A percentile compares a stretch with the other conserved stretches of the same genome.
phyloP scores from a whole-genome alignment of 1,284 basidiomycete species.

The Ceratobasidium papillatum region DNA sequence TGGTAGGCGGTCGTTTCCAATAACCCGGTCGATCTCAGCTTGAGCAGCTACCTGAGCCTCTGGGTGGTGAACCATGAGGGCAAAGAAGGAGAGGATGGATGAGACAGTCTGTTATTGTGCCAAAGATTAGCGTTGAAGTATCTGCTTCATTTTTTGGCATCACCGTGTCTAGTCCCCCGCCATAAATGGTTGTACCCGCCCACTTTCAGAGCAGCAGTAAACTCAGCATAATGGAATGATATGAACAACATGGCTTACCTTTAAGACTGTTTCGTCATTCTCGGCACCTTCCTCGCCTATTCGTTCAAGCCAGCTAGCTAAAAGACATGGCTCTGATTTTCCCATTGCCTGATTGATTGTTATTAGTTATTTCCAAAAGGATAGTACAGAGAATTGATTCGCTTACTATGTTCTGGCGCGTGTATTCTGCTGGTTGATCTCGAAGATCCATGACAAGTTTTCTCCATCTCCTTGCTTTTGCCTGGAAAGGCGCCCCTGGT shows the following conservation, averaged over 20 bases:
- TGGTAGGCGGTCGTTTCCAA: slow-evolving; percentile 32
- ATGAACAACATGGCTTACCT: not conserved
- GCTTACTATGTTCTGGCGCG: slow-evolving; percentile 1
- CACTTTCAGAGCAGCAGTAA: not conserved
- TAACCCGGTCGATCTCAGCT: slow-evolving; percentile 35
- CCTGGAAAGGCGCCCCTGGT: slow-evolving; percentile 23
- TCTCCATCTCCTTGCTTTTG: slow-evolving; percentile 1
- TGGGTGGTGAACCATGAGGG: slow-evolving; percentile 40
- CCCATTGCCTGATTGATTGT: not conserved
- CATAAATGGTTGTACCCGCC: not conserved
- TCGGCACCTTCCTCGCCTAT: not conserved
- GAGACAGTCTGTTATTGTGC: not conserved
- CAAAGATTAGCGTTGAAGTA: not conserved
- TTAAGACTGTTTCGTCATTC: not conserved
- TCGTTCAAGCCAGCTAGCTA: slow-evolving; percentile 7
- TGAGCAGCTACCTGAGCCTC: slow-evolving; percentile 20
- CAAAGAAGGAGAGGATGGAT: slow-evolving; percentile 25
- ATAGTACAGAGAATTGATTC: not conserved
- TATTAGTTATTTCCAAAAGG: not conserved
- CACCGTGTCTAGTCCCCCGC: slow-evolving; percentile 7
- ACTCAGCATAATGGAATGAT: not conserved
- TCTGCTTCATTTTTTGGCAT: not conserved
- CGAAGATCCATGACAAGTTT: not conserved
- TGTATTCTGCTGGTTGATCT: slow-evolving; percentile 1
- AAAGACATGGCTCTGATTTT: not conserved